Base-by-base conservation (phyloP, 257 asterid genomes). In the Plantago elongata region DNA sequence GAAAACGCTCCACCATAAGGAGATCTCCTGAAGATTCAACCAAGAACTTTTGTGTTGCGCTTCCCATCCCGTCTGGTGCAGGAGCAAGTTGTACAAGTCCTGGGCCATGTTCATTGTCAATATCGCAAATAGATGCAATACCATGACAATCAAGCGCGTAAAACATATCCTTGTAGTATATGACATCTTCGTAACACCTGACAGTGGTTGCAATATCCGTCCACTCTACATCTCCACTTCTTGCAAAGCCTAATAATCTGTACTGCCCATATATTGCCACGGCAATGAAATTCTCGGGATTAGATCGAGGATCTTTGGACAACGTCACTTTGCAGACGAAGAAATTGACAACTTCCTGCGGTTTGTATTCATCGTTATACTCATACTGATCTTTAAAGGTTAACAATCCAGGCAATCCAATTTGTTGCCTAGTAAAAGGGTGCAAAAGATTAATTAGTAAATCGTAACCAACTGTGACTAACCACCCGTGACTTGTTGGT, bases 191-290 rank as follows among this genome's bases (percentile, higher is more conserved):
- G 44, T 22, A 34, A 29, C 7, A 13, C 14, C 1, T 13, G 2
- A 16, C 0, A 5, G 43, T 9, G 30, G 13, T 9, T 2, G 44
- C 15, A 2, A 54, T 13, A 12, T 29, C 27, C 8, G 44, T 54
- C 60, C 60, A 27, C 13, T 9, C 60, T 30, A 11, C 40, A 54
- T 54, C 60, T 34, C 45, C 44, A 22, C 15, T 13, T 54, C 60
- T 54, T 27, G 44, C 60, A 54, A 54, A 54, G n/a, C 43, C 60
- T 12, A 54, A 29, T 54, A 22, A 13, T 27, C 60, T 29, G 11
- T 8, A 29, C 9, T 29, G 43, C 27, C 60, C 44, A 29, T 34
- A 34, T 34, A 54, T 54, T 11, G 44, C 60, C 16, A 54, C 9
- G 27, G 34, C 42, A 5, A 34, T 29, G 44, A 22, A 54, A 54